Base-by-base conservation (phyloP, 2,329 filamentous ascomycete species). In the Lachnellula arida region DNA sequence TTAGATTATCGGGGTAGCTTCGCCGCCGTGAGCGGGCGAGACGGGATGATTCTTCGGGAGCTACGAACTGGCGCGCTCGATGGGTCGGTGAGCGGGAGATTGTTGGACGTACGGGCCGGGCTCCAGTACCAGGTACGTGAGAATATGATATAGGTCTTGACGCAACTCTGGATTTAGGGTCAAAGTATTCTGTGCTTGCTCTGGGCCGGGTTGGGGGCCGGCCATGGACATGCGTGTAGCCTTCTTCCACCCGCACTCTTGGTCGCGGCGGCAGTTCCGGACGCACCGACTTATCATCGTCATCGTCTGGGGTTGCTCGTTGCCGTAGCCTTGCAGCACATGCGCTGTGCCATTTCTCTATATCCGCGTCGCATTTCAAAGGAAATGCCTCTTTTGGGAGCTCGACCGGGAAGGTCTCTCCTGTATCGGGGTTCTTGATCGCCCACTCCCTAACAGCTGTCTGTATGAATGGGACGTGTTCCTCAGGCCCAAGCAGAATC, bases 391-490 rank as follows among this genome's bases (percentile, higher is more conserved):
- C 74, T 28, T 71, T 72, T 1, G 84, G 82, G 4, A 87, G 73
- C 53, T 85, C 78, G 6, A 71, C 59, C 0, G 84, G 84, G 60
- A 93, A 91, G 35, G 76, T 76, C 55, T 85, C 81, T 42, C 88
- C 85, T 0, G 91, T 91, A 44, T 84, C 81, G 0, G 88, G 88
- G 65, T 95, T 84, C 57, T 81, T 82, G 56, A 97, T 79, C 37
- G 84, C 79, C 81, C 91, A 97, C 60, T 88, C 78, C 58, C 81
- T 80, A 3, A 96, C 88, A 0, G 91, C 90, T 66, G 83, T 86
- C 66, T 94, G 90, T 23, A 99, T 72, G 65, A 91, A 93, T 0
- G 84, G 84, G 0, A 91, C 88, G 74, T 97, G 92, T 65, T 95
- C 89, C 63, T 94, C 87, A 0, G 94, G 94, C 1, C 86, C 89